These are phyloP conservation scores for Sechiopsis laciniata DNA, from an alignment of 306 rosid genomes.

Conservation along the genomic window DNA sequence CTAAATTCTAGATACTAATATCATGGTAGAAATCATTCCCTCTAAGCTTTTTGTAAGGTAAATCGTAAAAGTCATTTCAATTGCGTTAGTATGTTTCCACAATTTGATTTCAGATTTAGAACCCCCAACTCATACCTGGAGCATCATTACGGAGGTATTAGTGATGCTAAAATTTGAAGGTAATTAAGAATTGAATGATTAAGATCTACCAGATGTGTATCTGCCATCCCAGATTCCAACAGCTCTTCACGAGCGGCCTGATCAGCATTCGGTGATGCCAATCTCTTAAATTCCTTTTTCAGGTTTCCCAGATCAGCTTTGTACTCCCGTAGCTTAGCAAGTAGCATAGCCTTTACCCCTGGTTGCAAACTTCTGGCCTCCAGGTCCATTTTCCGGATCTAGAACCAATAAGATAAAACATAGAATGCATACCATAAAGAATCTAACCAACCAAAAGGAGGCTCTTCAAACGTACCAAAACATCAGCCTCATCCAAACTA, in stretches of 20 bases:
- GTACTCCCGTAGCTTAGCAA: conserved; percentile 27
- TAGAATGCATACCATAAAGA: neutral
- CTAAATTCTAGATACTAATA: neutral
- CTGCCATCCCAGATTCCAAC: conserved; percentile 22
- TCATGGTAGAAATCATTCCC: neutral
- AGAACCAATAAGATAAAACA: neutral
- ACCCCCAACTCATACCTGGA: conserved; percentile 3
- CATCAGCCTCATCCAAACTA: conserved; percentile 22
- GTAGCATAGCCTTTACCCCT: conserved; percentile 23
- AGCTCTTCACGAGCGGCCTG: conserved; percentile 26
- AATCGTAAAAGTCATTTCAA: neutral
- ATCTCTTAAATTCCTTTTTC: conserved; percentile 23
- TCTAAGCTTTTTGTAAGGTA: neutral
- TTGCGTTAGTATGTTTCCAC: neutral
- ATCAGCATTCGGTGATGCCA: conserved; percentile 19
- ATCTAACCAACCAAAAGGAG: neutral
- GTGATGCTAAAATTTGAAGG: neutral
- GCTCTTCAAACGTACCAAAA: conserved; percentile 20
- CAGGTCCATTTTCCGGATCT: conserved; percentile 29
- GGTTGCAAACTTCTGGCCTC: conserved; percentile 31
- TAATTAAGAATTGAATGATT: neutral
- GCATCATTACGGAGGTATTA: neutral
- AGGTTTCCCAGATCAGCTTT: conserved; percentile 22
- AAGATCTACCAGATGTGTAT: conserved; percentile 21
- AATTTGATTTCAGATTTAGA: conserved; percentile 6